A percentile compares a stretch with the other conserved stretches of the same genome.
phyloP scores from a whole-genome alignment of 495 filamentous ascomycete genomes.

The Daldinia childiae region DNA sequence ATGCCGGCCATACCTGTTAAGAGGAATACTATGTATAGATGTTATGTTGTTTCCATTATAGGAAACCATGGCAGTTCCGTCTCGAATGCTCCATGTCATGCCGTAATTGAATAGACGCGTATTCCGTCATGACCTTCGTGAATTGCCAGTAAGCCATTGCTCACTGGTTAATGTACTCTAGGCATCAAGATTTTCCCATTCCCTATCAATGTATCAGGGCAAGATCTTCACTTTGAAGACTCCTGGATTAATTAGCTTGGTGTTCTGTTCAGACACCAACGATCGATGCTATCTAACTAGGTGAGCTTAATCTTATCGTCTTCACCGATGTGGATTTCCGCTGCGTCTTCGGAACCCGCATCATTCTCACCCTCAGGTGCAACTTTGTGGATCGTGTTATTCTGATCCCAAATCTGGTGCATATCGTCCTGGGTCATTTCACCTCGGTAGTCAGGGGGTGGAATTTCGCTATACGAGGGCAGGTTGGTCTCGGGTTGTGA shows the following conservation, averaged over 20 bases:
- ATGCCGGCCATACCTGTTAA: constrained; percentile 12
- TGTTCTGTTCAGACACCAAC: background rate
- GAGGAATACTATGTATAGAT: constrained; percentile 11
- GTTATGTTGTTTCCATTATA: constrained; percentile 14
- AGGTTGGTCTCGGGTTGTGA: constrained; percentile 22
- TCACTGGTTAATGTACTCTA: background rate
- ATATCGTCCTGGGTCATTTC: constrained; percentile 42
- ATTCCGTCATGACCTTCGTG: background rate
- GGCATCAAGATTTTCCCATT: background rate
- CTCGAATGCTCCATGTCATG: constrained; percentile 7
- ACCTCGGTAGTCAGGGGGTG: constrained; percentile 24
- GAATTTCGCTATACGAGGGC: constrained; percentile 29
- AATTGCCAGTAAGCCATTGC: background rate
- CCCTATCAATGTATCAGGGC: background rate
- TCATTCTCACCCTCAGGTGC: constrained; percentile 45
- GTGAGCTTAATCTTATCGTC: constrained; percentile 44
- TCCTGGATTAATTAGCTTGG: background rate
- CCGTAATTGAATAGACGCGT: constrained; percentile 5
- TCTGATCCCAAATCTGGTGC: constrained; percentile 46
- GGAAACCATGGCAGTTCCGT: constrained; percentile 13
- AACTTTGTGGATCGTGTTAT: constrained; percentile 47
- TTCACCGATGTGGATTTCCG: constrained; percentile 58
- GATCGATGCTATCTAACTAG: background rate
- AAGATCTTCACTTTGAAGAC: background rate
- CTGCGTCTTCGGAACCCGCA: constrained; percentile 51